These are phyloP conservation scores for Capsicum chinense DNA, from an alignment of 257 asterid species.

Conservation along the genomic window DNA sequence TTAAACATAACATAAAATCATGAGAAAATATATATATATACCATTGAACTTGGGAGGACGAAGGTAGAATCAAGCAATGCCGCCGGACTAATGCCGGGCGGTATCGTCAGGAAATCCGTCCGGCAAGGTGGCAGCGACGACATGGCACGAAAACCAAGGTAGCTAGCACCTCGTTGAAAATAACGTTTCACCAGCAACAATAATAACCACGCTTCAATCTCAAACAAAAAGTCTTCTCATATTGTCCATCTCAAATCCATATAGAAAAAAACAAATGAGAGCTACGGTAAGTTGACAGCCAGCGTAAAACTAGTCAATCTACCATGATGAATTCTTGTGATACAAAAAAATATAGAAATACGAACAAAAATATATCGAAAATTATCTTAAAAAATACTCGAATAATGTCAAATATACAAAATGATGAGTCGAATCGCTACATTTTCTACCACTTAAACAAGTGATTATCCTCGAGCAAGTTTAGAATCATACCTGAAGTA, in stretches of 20 bases:
- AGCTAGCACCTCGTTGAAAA: not conserved
- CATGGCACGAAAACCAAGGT: not conserved
- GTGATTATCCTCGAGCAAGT: too few relatives aligned
- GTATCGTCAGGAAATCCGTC: constrained; percentile 56
- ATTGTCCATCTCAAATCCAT: not conserved
- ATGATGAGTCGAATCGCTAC: too few relatives aligned
- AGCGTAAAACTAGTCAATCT: not conserved
- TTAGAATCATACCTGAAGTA: too few relatives aligned
- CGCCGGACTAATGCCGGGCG: constrained; percentile 75
- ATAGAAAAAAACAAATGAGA: not conserved
- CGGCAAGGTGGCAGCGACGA: constrained; percentile 24
- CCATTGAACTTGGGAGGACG: constrained; percentile 71
- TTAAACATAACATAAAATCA: not conserved
- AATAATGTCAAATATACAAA: not conserved
- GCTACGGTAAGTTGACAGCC: not conserved
- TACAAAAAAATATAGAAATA: not conserved
- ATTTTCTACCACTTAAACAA: too few relatives aligned
- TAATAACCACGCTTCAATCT: not conserved
- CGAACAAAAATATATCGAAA: not conserved
- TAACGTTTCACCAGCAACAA: not conserved
- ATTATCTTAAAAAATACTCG: too few relatives aligned
- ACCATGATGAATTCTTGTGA: not conserved
- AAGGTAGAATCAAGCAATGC: constrained; percentile 70
- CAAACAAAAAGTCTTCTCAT: too few relatives aligned
- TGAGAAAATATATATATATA: constrained; percentile 3